Base-by-base conservation (phyloP, 2,329 filamentous ascomycete genomes). In the Lanzia echinophila region DNA sequence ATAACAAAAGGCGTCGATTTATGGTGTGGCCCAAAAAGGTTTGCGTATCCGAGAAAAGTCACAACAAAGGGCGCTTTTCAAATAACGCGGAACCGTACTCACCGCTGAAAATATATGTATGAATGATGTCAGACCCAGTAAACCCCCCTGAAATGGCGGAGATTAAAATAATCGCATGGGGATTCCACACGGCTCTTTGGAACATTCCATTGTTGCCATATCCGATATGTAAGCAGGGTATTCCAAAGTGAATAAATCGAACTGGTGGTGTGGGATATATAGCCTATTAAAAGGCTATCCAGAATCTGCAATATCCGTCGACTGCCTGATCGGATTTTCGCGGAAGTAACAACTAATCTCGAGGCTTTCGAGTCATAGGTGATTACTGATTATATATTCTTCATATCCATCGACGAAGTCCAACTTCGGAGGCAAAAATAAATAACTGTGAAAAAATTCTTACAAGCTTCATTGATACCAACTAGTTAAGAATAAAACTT, bases 371-470 rank as follows among this genome's bases (percentile, higher is more conserved):
- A 32, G 44, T 48, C 24, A 32, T 47, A 17, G 7, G 19, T 32
- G 50, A 53, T 53, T 53, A 42, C 50, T 42, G 32, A 48, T 53
- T 53, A 53, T 48, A 53, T 53, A 53, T 53, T 19, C 24, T 28
- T 28, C 24, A 4, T 28, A 28, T 28, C 24, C 24, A 28, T 28
- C 24, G 24, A 28, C 17, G 38, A 41, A 11, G 8, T 41, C n/a
- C 38, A 6, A 6, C 17, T 11, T 8, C 12, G 38, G 38, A 41
- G n/a, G 38, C 10, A 12, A 15, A 34, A 41, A 22, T 19, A 19
- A 12, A 20, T 17, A 17, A 41, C 38, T 41, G 38, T 17, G n/a
- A 41, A 11, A 41, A 20, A 11, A 41, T 41, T 7, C 10, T 41
- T 41, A 41, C 38, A 10, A 22, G 6, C 38, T 41, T 22, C 38